phyloP scores from a whole-genome alignment of 169 alveolate species.

The Plasmodium blacklocki region DNA sequence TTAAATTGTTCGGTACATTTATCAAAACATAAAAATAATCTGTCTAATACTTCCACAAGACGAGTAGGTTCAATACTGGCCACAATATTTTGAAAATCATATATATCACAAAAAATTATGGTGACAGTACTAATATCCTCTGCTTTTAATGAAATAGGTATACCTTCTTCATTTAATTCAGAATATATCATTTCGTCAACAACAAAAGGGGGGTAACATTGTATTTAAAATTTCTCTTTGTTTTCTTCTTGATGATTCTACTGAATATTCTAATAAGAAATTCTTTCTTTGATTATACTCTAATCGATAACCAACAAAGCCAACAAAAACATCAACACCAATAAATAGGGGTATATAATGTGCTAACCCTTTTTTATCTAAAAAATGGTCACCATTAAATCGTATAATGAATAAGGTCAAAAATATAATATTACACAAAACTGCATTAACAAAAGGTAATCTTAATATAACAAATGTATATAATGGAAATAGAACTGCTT shows the following conservation, averaged over 20 bases:
- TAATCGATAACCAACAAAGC: constrained; percentile 89
- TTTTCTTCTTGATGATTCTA: constrained; percentile 85
- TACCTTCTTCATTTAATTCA: constrained; percentile 80
- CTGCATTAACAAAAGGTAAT: constrained; percentile 81
- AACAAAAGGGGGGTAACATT: constrained; percentile 92
- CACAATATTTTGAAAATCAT: constrained; percentile 96
- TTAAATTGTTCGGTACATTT: constrained; percentile 95
- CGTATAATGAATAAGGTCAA: constrained; percentile 52
- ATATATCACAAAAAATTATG: constrained; percentile 97
- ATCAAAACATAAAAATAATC: constrained; percentile 95
- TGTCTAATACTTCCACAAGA: constrained; percentile 94
- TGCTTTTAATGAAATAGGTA: constrained; percentile 84
- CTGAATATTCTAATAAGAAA: constrained; percentile 87
- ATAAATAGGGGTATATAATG: constrained; percentile 85
- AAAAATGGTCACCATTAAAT: constrained; percentile 53
- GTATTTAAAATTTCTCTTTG: constrained; percentile 92
- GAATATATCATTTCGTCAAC: constrained; percentile 89
- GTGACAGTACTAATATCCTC: constrained; percentile 95
- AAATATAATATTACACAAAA: constrained; percentile 80
- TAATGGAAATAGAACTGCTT: constrained; percentile 84
- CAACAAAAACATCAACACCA: constrained; percentile 87
- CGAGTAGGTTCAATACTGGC: constrained; percentile 94
- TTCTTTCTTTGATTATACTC: constrained; percentile 89
- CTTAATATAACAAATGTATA: constrained; percentile 84
- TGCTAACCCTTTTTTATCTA: constrained; percentile 73